Evolutionary conservation across 306 rosid species (phyloP).

Genomic region (Cucumis hystrix): DNA sequence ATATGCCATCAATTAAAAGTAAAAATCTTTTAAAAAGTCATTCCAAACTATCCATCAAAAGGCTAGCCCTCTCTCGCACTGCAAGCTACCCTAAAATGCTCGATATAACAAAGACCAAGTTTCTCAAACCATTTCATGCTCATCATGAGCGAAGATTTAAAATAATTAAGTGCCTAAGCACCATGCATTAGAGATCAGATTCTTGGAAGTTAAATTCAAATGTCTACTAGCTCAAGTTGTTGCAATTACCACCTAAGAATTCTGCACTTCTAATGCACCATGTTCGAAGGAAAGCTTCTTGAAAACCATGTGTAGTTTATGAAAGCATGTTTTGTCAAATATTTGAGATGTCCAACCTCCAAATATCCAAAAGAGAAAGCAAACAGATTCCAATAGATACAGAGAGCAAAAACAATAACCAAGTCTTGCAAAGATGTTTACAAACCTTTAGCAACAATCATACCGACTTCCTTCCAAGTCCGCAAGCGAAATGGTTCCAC

Average conservation of each 20-base stretch:
- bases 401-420: neutral
- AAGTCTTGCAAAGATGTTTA: slow-evolving; percentile 4
- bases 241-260: neutral
- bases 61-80: neutral
- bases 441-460: slow-evolving; percentile 86
- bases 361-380: neutral
- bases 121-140: neutral
- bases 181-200: neutral
- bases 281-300: neutral
- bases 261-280: neutral
- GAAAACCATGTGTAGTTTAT: neutral
- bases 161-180: neutral
- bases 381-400: neutral
- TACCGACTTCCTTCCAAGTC: slow-evolving; percentile 69
- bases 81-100: neutral
- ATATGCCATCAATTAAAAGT: neutral
- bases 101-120: neutral
- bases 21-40: neutral
- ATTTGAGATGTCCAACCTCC: neutral
- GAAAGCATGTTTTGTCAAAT: neutral
- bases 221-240: neutral
- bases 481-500: slow-evolving; percentile 50
- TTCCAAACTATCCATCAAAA: neutral
- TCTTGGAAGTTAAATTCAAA: neutral
- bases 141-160: neutral